Evolutionary conservation across 345 rosid genomes (phyloP), one percentile per base, ranked within the genome.

Genomic region (Eucalyptus camaldulensis): DNA sequence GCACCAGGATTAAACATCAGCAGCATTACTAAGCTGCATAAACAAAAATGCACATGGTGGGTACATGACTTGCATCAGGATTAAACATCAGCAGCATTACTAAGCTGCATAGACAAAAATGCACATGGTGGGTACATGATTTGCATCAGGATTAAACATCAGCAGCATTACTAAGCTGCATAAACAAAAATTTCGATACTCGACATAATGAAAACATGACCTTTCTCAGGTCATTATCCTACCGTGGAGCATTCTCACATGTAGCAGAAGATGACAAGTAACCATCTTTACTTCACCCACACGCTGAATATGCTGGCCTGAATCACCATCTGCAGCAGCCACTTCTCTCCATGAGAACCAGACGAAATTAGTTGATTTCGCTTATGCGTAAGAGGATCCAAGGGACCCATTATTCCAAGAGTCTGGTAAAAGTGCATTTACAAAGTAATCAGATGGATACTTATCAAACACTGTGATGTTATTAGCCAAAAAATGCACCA

Each of bases 361-460:
- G 96, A 93, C 90, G 27, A 88, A 88, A 93, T 92, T 91, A 92
- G 97, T 89, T 98, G 99, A 93, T 97, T 98, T 89, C 94, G 93
- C 92, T 98, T 95, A 90, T 97, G 97, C n/a, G 90, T 95, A 93
- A 95, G 99, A 67, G 98, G 98, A 96, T 98, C 99, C 90, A 97
- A 91, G 90, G 99, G 99, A 88, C 98, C 99, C 97, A 98, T 96
- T 88, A 98, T 97, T 86, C 99, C 99, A 89, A 97, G 98, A 83
- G 97, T 99, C 99, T 94, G 95, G 89, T 40, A 44, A 40, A 89
- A 86, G 87, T 27, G n/a, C 14, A 54, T 91, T 27, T 89, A 76
- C 89, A 90, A 62, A 83, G 14, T 1, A 27, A 60, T 60, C 60
- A 88, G 89, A 90, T 90, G 89, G 91, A 88, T 86, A 90, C 40